phyloP scores from a whole-genome alignment of 1,139 yeast genomes.

The Pichia sp. region DNA sequence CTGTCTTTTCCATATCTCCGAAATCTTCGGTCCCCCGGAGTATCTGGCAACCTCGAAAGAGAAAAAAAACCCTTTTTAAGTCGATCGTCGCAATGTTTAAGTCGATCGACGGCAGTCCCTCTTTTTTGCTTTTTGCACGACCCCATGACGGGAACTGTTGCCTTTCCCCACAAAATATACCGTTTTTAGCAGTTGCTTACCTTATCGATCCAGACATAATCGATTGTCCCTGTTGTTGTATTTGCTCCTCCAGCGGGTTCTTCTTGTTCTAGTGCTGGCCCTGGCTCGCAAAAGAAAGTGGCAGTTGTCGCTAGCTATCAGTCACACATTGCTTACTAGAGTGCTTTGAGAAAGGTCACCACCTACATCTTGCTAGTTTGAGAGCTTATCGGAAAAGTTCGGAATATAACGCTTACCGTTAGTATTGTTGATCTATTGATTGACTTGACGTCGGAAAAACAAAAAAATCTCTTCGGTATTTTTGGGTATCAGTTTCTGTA shows the following conservation, averaged over 20 bases:
- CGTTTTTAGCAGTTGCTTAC: background rate
- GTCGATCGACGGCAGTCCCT: too few relatives aligned
- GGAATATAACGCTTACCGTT: background rate
- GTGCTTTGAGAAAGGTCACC: background rate
- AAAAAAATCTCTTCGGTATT: too few relatives aligned
- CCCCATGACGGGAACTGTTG: background rate
- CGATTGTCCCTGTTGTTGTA: background rate
- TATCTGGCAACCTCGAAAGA: background rate
- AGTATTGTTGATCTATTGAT: background rate
- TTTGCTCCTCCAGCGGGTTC: background rate
- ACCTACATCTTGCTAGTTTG: background rate
- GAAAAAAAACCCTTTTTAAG: too few relatives aligned
- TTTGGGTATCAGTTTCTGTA: too few relatives aligned
- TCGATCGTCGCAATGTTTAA: background rate
- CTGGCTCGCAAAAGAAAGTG: too few relatives aligned
- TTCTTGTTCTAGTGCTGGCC: background rate
- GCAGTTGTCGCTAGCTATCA: background rate
- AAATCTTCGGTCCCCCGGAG: background rate
- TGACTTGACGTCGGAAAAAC: background rate
- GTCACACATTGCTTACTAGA: background rate
- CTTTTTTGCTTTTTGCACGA: background rate
- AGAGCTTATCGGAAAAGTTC: background rate
- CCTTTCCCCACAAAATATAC: background rate
- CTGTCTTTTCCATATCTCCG: background rate
- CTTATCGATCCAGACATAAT: background rate